phyloP scores from a whole-genome alignment of 176 grass and related monocot genomes.

The Pontederia crassipes region DNA sequence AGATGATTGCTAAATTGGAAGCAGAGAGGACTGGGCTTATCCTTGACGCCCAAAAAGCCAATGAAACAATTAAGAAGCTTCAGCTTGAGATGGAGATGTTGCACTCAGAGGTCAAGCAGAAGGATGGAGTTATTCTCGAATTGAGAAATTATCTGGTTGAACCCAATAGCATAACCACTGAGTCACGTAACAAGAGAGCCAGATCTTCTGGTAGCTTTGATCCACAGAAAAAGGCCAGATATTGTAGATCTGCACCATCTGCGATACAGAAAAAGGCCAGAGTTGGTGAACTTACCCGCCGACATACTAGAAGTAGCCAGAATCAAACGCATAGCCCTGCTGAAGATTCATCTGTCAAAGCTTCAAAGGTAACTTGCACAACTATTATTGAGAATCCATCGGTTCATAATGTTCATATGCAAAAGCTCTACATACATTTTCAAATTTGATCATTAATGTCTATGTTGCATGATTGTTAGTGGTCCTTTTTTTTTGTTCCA shows the following conservation, averaged over 20 bases:
- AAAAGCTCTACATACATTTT: no score
- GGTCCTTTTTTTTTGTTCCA: no score
- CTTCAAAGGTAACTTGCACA: no score
- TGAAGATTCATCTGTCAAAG: no score
- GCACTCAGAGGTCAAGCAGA: conserved; percentile 25
- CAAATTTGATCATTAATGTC: no score
- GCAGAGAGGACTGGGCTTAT: conserved; percentile 10
- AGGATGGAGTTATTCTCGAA: conserved; percentile 21
- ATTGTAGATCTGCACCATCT: conserved; percentile 5
- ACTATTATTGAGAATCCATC: no score
- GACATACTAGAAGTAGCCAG: conserved; percentile 13
- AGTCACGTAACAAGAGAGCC: conserved; percentile 18
- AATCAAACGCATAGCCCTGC: conserved; percentile 17
- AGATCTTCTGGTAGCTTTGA: conserved; percentile 19
- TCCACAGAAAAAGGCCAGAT: conserved; percentile 11
- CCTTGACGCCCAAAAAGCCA: conserved; percentile 18
- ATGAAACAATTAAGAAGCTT: conserved; percentile 23
- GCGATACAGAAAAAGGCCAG: neutral
- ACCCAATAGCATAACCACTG: conserved; percentile 5
- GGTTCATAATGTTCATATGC: no score
- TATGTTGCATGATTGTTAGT: no score
- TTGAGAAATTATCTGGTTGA: conserved; percentile 21
- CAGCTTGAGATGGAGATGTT: conserved; percentile 23
- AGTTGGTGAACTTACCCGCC: neutral
- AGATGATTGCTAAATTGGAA: conserved; percentile 21